Conservation (phyloP, 176 grass and related monocot species). For the Miscanthus lutarioriparius region DNA sequence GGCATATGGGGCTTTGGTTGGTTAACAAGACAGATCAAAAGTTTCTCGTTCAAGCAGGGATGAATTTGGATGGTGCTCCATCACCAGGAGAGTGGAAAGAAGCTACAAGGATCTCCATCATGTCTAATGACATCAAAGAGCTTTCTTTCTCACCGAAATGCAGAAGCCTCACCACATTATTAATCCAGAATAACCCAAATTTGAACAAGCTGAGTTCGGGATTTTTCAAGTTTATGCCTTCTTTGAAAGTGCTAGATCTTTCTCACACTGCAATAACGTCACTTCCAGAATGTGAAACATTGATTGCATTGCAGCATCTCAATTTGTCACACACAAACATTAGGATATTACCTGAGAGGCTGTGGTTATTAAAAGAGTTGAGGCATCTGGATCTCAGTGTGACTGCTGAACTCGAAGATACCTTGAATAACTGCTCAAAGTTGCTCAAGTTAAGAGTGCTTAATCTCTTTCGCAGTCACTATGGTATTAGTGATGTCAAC, state of each 20-base stretch:
- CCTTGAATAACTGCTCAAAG: slow-evolving; percentile 71
- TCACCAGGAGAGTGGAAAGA: slow-evolving; percentile 31
- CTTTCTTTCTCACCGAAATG: slow-evolving; percentile 55
- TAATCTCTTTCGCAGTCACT: slow-evolving; percentile 70
- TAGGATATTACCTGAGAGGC: slow-evolving; percentile 46
- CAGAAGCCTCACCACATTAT: slow-evolving; percentile 48
- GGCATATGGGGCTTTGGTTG: slow-evolving; percentile 48
- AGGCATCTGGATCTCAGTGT: slow-evolving; percentile 72
- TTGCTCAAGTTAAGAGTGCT: slow-evolving; percentile 58
- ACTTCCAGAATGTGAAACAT: slow-evolving; percentile 51
- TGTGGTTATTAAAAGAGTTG: slow-evolving; percentile 60
- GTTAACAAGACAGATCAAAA: slow-evolving; percentile 25
- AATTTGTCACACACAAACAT: slow-evolving; percentile 68
- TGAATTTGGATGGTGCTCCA: slow-evolving; percentile 52
- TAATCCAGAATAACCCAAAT: slow-evolving; percentile 74
- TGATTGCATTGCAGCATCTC: slow-evolving; percentile 54
- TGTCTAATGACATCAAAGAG: slow-evolving; percentile 67
- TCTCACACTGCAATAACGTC: slow-evolving; percentile 62
- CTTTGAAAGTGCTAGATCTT: slow-evolving; percentile 80
- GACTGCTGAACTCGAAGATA: slow-evolving; percentile 56
- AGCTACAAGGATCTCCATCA: slow-evolving; percentile 62
- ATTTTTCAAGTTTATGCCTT: slow-evolving; percentile 59
- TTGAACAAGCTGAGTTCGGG: slow-evolving; percentile 43
- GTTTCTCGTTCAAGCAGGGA: slow-evolving; percentile 55
- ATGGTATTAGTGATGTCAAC: slow-evolving; percentile 51